phyloP scores from a whole-genome alignment of 371 early-diverging fungal genomes.

The Mortierella sp. region DNA sequence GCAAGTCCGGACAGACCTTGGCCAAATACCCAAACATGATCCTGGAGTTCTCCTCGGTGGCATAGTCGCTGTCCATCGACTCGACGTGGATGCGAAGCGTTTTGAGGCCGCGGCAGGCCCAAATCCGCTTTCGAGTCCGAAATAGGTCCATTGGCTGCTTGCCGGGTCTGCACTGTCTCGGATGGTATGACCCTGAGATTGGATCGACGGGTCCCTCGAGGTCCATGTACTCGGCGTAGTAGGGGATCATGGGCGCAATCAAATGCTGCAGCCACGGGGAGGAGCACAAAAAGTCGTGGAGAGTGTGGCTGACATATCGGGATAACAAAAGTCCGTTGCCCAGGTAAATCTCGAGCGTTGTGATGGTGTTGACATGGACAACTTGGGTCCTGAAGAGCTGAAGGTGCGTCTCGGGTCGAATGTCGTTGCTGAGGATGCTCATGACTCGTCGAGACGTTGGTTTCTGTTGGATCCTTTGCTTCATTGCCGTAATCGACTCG shows the following conservation, averaged over 20 bases:
- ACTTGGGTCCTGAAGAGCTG: constrained; percentile 4
- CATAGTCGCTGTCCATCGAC: neutral
- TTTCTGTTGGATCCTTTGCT: neutral
- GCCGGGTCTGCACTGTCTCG: constrained; percentile 3
- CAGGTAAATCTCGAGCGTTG: constrained; percentile 14
- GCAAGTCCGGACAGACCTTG: constrained; percentile 26
- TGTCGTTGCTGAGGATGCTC: constrained; percentile 7
- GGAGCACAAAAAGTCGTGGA: constrained; percentile 25
- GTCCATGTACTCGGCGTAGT: constrained; percentile 25
- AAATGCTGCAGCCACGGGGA: constrained; percentile 19
- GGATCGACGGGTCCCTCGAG: constrained; percentile 1
- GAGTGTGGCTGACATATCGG: neutral
- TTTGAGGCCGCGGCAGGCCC: constrained; percentile 30
- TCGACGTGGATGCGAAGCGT: constrained; percentile 17
- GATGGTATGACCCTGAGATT: constrained; percentile 8
- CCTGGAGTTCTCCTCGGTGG: constrained; percentile 15
- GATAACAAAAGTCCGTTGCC: neutral
- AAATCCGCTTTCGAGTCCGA: constrained; percentile 11
- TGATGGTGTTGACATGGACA: neutral
- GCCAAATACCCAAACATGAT: constrained; percentile 37
- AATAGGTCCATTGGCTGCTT: neutral
- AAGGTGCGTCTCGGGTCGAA: constrained; percentile 1
- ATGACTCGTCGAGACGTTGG: neutral
- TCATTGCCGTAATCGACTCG: neutral
- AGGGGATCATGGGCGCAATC: constrained; percentile 16